Evolutionary conservation across 1,284 basidiomycete species (phyloP), one percentile per base, ranked within the genome.

Genomic region (Austroboletus niveus): DNA sequence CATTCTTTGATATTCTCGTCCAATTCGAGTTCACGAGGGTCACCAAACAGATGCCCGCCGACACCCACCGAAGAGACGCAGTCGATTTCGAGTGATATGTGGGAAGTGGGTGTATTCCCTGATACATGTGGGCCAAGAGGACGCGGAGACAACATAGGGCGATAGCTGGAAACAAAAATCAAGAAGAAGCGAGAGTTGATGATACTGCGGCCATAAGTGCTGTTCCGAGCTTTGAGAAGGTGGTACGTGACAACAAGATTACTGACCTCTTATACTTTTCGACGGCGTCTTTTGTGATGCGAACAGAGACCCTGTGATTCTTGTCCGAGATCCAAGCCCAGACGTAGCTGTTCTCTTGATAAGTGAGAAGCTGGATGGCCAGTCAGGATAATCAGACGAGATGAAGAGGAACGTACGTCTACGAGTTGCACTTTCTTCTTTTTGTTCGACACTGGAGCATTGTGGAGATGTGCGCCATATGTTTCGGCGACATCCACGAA

Each of bases 341-440:
- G n/a, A 80, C 56, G 20, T 69, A 69, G 22, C 67, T 68, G 20
- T 72, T 60, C 48, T 65, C 57, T n/a, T 60, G 65, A 30, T 62
- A 69, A 14, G 71, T 72, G 30, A 76, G 57, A 50, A 75, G 65
- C 75, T 71, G 42, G 10, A 58, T 27, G 12, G 10, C 12, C 1
- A 12, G 47, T 67, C 39, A 65, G 56, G 12, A 24, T 30, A 15
- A n/a, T 38, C 36, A 24, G 31, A 43, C n/a, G 17, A 6, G 38
- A 12, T 29, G 35, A 43, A 4, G 8, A 17, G 27, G 17, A 35
- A 55, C 64, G 17, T 57, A 79, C 84, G 66, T 84, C 75, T 45
- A 75, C 71, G 14, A 86, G 64, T 52, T 85, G 84, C 1, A 77
- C 78, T 56, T 73, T 82, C 55, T 70, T 76, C 45, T 65, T 69